A percentile compares a stretch with the other conserved stretches of the same genome.
Evolutionary conservation across 2,329 filamentous ascomycete species (phyloP).

Genomic region (Colletotrichum aenigma): DNA sequence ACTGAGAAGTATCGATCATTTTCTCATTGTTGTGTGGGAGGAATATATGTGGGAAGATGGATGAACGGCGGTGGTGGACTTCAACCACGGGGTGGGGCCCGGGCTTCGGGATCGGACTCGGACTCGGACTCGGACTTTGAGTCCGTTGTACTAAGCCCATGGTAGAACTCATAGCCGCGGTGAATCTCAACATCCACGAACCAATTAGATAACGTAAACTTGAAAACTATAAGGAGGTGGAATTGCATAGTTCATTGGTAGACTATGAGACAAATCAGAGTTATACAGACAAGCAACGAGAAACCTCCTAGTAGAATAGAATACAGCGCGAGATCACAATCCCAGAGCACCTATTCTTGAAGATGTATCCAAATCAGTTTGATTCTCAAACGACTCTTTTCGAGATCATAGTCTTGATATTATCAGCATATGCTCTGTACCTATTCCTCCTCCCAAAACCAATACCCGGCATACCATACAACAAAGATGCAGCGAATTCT

Average conservation of each 20-base stretch:
- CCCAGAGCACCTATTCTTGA: background rate
- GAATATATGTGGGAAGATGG: background rate
- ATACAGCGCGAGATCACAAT: rapidly evolving
- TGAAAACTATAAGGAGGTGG: background rate
- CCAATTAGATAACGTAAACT: rapidly evolving
- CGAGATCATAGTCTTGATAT: background rate
- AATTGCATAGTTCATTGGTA: background rate
- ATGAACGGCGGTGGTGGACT: background rate
- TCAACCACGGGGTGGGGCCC: background rate
- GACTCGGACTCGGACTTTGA: background rate
- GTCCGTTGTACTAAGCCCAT: background rate
- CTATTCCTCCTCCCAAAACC: background rate
- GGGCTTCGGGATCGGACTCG: background rate
- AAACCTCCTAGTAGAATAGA: background rate
- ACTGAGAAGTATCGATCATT: background rate
- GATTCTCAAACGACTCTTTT: background rate
- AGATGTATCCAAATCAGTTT: background rate
- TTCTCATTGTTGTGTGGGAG: background rate
- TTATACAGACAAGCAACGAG: background rate
- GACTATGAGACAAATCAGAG: background rate
- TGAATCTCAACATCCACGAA: background rate
- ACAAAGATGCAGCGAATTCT: background rate
- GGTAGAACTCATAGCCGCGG: background rate
- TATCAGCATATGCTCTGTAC: background rate
- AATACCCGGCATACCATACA: background rate